Evolutionary conservation across 163 green algal genomes (phyloP).

Genomic region (Volvox carteri): DNA sequence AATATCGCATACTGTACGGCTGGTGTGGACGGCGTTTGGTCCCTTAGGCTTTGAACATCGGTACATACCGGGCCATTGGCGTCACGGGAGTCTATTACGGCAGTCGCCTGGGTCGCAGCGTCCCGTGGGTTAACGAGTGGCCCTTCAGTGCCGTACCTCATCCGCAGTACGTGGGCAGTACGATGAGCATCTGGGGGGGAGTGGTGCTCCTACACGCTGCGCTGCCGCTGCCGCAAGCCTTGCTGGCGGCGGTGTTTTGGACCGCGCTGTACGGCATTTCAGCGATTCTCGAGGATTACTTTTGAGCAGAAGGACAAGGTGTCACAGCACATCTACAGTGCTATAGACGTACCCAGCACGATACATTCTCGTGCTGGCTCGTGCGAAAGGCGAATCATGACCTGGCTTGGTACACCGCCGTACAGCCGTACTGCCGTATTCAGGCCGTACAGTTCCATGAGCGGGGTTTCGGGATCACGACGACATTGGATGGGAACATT

Average conservation of each 20-base stretch:
- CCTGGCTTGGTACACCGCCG: no score
- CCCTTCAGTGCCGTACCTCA: slow-evolving; percentile 87
- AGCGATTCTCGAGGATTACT: slow-evolving; percentile 71
- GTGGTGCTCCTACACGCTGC: slow-evolving; percentile 46
- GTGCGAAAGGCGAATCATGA: no score
- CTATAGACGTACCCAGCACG: no score
- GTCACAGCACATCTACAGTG: no score
- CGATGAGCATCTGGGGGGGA: slow-evolving; percentile 79
- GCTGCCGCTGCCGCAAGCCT: not conserved
- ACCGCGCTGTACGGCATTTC: slow-evolving; percentile 80
- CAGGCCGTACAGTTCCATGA: no score
- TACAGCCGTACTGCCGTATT: no score
- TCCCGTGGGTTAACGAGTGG: slow-evolving; percentile 86
- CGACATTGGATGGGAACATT: no score
- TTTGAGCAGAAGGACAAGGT: not conserved
- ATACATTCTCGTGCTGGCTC: no score
- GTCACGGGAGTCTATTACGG: slow-evolving; percentile 90
- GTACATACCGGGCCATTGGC: slow-evolving; percentile 84
- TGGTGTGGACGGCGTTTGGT: no score
- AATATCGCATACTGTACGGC: no score
- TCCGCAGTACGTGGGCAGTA: slow-evolving; percentile 88
- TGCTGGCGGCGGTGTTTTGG: slow-evolving; percentile 74
- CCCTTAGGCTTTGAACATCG: slow-evolving; percentile 83
- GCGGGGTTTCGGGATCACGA: no score
- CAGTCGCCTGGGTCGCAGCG: slow-evolving; percentile 79